phyloP scores from a whole-genome alignment of 2,329 filamentous ascomycete species.

The Fusarium continuum region DNA sequence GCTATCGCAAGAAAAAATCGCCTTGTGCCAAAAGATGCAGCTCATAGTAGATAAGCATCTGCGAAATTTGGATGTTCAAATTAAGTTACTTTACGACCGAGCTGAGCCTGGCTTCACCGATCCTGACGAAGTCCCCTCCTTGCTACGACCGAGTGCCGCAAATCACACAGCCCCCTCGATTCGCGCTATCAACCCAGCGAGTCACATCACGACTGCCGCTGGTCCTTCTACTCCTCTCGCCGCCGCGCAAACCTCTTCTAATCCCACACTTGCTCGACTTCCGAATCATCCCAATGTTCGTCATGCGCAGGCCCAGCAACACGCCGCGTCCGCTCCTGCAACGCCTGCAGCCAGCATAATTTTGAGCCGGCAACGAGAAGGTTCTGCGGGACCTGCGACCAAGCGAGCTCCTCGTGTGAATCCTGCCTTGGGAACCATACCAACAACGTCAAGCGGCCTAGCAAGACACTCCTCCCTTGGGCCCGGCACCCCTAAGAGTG shows the following conservation, averaged over 20 bases:
- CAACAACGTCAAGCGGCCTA: conserved; percentile 64
- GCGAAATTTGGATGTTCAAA: conserved; percentile 68
- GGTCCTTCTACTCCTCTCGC: conserved; percentile 42
- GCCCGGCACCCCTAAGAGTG: conserved; percentile 67
- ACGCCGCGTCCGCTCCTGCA: conserved; percentile 66
- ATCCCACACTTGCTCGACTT: conserved; percentile 54
- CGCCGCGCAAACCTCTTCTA: conserved; percentile 47
- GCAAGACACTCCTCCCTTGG: conserved; percentile 71
- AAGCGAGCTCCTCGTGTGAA: conserved; percentile 64
- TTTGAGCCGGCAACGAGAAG: conserved; percentile 65
- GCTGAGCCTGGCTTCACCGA: conserved; percentile 69
- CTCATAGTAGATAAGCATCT: conserved; percentile 69
- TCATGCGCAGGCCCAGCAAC: conserved; percentile 59
- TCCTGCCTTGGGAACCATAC: conserved; percentile 57
- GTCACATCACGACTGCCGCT: conserved; percentile 44
- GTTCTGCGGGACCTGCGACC: conserved; percentile 66
- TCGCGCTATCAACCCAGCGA: conserved; percentile 55
- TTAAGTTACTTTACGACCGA: conserved; percentile 69
- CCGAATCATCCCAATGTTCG: conserved; percentile 59
- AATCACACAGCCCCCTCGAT: conserved; percentile 56
- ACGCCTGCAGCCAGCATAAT: conserved; percentile 70
- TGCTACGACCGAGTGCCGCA: conserved; percentile 66
- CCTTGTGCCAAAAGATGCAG: conserved; percentile 71
- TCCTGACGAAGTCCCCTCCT: conserved; percentile 69
- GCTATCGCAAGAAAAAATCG: conserved; percentile 79